A percentile compares a stretch with the other conserved stretches of the same genome.
Conservation (phyloP, 148 eudicot genomes). For the Agrostemma githago region DNA sequence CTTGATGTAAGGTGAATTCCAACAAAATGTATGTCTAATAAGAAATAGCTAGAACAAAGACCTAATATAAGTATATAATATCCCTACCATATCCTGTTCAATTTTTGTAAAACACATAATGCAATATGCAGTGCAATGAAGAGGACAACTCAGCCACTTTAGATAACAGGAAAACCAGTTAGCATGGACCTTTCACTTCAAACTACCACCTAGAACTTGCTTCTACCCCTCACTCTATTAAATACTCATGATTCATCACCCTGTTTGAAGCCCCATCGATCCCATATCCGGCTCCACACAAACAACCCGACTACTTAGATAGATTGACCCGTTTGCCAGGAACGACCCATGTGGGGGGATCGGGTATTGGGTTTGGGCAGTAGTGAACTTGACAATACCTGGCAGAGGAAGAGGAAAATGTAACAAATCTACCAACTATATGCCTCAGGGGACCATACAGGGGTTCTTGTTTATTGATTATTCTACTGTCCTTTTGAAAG, state of each 20-base stretch:
- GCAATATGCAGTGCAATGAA: slow-evolving; percentile 2
- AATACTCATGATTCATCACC: too few relatives aligned
- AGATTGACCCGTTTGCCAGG: not conserved
- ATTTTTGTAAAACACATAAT: not conserved
- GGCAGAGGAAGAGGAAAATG: slow-evolving; percentile 20
- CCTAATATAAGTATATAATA: not conserved
- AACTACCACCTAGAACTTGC: slow-evolving; percentile 13
- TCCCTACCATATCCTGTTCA: slow-evolving; percentile 1
- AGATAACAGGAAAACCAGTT: slow-evolving; percentile 15
- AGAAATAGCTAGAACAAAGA: slow-evolving; percentile 12
- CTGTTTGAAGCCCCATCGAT: too few relatives aligned
- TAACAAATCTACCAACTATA: slow-evolving; percentile 34
- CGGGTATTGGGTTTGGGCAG: too few relatives aligned
- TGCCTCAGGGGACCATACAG: slow-evolving; percentile 29
- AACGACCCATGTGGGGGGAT: too few relatives aligned
- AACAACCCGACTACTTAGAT: too few relatives aligned
- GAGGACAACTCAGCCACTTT: slow-evolving; percentile 28
- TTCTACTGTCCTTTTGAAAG: slow-evolving; percentile 28
- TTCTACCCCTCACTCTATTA: not conserved
- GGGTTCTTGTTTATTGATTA: slow-evolving; percentile 26
- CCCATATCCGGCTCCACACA: not conserved
- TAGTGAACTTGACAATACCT: slow-evolving; percentile 27
- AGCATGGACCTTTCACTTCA: slow-evolving; percentile 14
- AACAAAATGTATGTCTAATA: slow-evolving; percentile 10
- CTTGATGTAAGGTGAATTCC: slow-evolving; percentile 13